Evolutionary conservation across 495 filamentous ascomycete genomes (phyloP).

Genomic region (Neurospora africana): DNA sequence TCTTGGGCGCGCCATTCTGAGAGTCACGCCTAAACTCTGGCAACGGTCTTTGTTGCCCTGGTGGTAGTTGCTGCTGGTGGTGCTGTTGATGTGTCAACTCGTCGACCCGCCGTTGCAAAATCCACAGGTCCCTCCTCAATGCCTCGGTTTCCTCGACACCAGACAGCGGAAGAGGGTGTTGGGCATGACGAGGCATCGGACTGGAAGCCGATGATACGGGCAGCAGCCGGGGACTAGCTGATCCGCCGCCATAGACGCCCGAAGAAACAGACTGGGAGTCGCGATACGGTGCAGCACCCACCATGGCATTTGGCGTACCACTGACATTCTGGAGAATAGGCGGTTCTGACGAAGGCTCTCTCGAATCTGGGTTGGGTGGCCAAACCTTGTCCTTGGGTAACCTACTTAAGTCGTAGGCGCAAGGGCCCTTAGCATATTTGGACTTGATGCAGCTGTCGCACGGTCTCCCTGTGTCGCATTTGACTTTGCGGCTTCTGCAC

Average conservation of each 20-base stretch:
- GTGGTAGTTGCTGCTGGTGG: neutral
- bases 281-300: neutral
- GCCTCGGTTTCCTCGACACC: neutral
- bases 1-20: neutral
- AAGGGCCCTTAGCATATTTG: neutral
- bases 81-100: neutral
- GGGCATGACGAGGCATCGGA: neutral
- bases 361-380: neutral
- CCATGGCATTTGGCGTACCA: neutral
- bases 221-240: neutral
- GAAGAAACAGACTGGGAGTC: neutral
- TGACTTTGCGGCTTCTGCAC: neutral
- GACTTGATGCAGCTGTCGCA: neutral
- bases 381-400: neutral
- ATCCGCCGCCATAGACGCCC: neutral
- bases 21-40: neutral
- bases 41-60: neutral
- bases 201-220: neutral
- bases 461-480: neutral
- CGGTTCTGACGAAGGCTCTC: neutral
- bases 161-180: neutral
- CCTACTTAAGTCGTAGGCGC: neutral
- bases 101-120: neutral
- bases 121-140: neutral
- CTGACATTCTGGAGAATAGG: neutral